Evolutionary conservation across 805 yeast species (phyloP), one percentile per base, ranked within the genome.

Genomic region (Starmerella tilneyi): DNA sequence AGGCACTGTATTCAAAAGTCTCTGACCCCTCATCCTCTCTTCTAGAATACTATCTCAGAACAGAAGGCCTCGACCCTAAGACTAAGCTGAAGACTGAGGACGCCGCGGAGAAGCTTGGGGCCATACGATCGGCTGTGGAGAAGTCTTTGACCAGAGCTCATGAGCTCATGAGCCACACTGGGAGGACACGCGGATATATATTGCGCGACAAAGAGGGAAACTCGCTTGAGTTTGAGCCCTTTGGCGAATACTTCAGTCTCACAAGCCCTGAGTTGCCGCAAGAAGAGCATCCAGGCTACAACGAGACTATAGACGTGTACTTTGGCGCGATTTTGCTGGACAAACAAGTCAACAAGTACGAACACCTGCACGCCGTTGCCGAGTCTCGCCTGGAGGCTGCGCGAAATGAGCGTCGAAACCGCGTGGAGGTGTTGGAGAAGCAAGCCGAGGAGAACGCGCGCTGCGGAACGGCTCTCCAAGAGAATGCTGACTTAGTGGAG

Each of bases 281-380:
- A 6, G 39, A 33, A 13, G 67, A 65, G 16, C 63, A 76, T 12
- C 62, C 66, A 7, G 86, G 92, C 0, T 89, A 85, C 61, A 88
- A 85, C 58, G 73, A 74, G 47, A 80, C 96, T 0, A 70, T 89
- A 17, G 98, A 89, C 62, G 69, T 67, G 32, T 89, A 83, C 58
- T 89, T 83, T 59, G 84, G 96, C 0, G 78, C 89, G 0, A 68
- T 88, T 13, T 94, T 89, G 58, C 78, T 94, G 4, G 76, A 85
- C 4, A 84, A 84, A 56, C 75, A 78, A 56, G 79, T 86, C 0
- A 63, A 83, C 45, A 74, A 78, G 46, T 74, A 82, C 27, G 94
- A 84, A 50, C 80, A 77, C 39, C 45, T 56, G 17, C 49, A 49
- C 30, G 51, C 70, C n/a, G 72, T 74, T 44, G 95, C 95, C 1